phyloP scores from a whole-genome alignment of 2,329 filamentous ascomycete species.

The Diaporthe destruens region DNA sequence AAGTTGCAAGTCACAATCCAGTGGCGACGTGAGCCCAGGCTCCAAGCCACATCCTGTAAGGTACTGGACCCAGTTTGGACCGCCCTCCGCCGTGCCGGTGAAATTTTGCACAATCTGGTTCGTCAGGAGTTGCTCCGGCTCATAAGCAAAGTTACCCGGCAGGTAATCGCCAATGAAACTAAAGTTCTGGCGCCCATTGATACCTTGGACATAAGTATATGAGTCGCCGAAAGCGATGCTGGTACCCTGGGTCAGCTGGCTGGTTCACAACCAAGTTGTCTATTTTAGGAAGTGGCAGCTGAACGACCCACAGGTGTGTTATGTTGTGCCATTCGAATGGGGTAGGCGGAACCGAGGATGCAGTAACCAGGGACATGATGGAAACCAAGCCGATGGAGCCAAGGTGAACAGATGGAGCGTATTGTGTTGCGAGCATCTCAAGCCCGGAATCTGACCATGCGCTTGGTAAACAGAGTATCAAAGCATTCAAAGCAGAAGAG shows the following conservation, averaged over 20 bases:
- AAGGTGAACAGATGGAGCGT: not conserved
- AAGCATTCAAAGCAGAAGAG: not conserved
- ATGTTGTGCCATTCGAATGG: conserved; percentile 45
- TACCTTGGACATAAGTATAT: conserved; percentile 67
- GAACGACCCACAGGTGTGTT: conserved; percentile 44
- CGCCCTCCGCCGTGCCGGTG: conserved; percentile 63
- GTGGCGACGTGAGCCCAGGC: conserved; percentile 57
- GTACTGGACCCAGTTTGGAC: conserved; percentile 67
- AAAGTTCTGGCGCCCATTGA: conserved; percentile 61
- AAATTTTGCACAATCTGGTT: conserved; percentile 63
- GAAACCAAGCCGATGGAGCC: not conserved
- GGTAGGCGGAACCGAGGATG: not conserved
- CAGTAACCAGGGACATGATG: not conserved
- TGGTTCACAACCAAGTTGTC: not conserved
- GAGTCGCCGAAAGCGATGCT: conserved; percentile 64
- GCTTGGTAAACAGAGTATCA: not conserved
- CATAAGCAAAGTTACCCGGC: conserved; percentile 57
- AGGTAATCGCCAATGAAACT: conserved; percentile 67
- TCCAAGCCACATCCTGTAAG: conserved; percentile 64
- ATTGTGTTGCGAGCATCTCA: not conserved
- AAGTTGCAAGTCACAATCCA: conserved; percentile 59
- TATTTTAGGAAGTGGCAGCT: not conserved
- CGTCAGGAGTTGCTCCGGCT: conserved; percentile 56
- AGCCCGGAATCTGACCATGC: no score
- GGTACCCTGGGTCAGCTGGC: not conserved